Base-by-base conservation (phyloP, 805 yeast genomes). In the Candida sithepensis region DNA sequence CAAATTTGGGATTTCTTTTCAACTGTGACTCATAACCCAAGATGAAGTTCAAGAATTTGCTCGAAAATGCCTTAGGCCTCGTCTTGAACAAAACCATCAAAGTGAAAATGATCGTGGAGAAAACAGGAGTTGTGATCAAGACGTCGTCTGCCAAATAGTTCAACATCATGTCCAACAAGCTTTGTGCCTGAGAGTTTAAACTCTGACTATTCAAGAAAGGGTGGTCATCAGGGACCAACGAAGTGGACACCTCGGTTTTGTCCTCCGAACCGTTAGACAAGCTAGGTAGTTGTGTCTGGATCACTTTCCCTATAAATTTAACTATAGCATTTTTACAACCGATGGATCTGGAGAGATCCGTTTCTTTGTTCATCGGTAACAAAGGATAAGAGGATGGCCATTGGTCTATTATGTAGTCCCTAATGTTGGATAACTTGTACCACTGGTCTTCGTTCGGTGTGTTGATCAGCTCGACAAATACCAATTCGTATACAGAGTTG, bases 101-200 rank as follows among this genome's bases (percentile, higher is more conserved):
- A 43, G 83, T 81, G 56, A 86, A 81, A 23, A 89, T 65, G 0
- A 87, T 73, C 6, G 95, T 87, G 14, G 88, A 77, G 44, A 86
- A 77, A 2, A 81, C 55, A 4, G 85, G 79, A 12, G 84, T 72
- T 43, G 82, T 72, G 51, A 76, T 65, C 54, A 80, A 60, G n/a
- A 74, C 67, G 43, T 81, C 85, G 30, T 75, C 81, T 37, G 73
- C 70, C 46, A 91, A 69, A 16, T 75, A 69, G 40, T 72, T 69
- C 41, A 89, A 68, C 26, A 92, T 63, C 32, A 80, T 64, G 55
- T 89, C 96, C 32, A 94, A 67, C 46, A 86, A 68, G 3, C 75
- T 82, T 46, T 75, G 77, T 0, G 91, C 85, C 61, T 91, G 96
- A 6, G 84, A 78, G 54, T 85, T 89, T 51, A 90, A 66, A 20